Percentiles rank a stretch among this genome's conserved stretches.
Evolutionary conservation across 2,329 filamentous ascomycete species (phyloP).

Genomic region (Ceratocystis papillata): DNA sequence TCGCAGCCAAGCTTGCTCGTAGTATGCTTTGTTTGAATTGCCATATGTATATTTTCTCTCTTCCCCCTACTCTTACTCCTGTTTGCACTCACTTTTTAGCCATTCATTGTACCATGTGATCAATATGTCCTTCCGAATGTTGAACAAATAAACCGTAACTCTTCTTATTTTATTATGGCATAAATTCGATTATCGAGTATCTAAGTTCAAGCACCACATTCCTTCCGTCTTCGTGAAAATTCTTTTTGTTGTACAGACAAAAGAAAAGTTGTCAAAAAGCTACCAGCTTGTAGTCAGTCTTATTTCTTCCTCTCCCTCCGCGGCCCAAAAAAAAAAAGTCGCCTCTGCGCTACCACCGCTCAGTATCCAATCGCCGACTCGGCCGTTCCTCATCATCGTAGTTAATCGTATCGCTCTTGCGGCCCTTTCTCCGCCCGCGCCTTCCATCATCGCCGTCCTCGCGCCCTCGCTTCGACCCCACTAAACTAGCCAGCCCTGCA

Average conservation of each 20-base stretch:
- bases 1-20: too few relatives aligned
- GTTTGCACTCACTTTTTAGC: too few relatives aligned
- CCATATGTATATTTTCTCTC: too few relatives aligned
- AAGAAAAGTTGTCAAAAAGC: neutral
- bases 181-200: neutral
- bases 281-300: neutral
- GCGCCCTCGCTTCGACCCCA: conserved; percentile 42
- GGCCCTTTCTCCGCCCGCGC: conserved; percentile 17
- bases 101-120: too few relatives aligned
- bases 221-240: neutral
- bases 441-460: conserved; percentile 35
- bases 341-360: neutral
- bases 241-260: neutral
- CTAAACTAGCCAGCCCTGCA: conserved; percentile 41
- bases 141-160: too few relatives aligned
- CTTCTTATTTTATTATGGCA: too few relatives aligned
- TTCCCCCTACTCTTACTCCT: too few relatives aligned
- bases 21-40: too few relatives aligned
- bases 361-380: conserved; percentile 39
- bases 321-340: neutral
- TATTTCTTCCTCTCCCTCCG: neutral
- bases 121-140: too few relatives aligned
- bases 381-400: conserved; percentile 52
- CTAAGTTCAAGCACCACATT: neutral
- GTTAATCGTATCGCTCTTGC: conserved; percentile 38